phyloP scores from a whole-genome alignment of 1,284 basidiomycete genomes.

The Athelia psychrophila region DNA sequence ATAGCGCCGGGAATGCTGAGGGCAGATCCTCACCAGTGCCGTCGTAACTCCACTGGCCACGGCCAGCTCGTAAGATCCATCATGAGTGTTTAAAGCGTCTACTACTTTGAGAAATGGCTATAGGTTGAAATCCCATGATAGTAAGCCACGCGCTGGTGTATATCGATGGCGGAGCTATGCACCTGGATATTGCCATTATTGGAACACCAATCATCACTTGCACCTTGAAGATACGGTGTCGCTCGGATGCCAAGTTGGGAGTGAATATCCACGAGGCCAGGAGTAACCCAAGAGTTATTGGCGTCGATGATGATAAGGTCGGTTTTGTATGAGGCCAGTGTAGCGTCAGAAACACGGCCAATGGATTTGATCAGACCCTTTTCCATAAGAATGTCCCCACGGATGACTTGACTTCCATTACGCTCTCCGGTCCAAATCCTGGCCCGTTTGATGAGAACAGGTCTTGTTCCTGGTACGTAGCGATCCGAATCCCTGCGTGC shows the following conservation, averaged over 20 bases:
- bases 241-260: slow-evolving; percentile 63
- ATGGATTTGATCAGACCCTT: slow-evolving; percentile 50
- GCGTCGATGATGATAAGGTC: slow-evolving; percentile 37
- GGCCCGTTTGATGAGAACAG: slow-evolving; percentile 69
- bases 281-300: slow-evolving; percentile 46
- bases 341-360: slow-evolving; percentile 32
- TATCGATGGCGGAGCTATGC: not conserved
- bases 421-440: slow-evolving; percentile 79
- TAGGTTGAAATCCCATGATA: slow-evolving; percentile 34
- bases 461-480: slow-evolving; percentile 54
- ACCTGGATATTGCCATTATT: not conserved
- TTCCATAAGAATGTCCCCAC: slow-evolving; percentile 54
- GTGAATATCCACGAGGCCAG: slow-evolving; percentile 63
- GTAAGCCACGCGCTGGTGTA: slow-evolving; percentile 26
- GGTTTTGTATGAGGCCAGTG: slow-evolving; percentile 13
- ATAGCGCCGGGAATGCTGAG: slow-evolving; percentile 35
- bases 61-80: slow-evolving; percentile 27
- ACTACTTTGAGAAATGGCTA: slow-evolving; percentile 39
- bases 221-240: slow-evolving; percentile 41
- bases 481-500: slow-evolving; percentile 50
- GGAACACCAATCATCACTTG: slow-evolving; percentile 26
- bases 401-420: slow-evolving; percentile 57
- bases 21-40: slow-evolving; percentile 13
- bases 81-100: slow-evolving; percentile 35
- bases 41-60: slow-evolving; percentile 34